Conservation (phyloP, 208 protist genomes). For the Trypanosoma congolense region DNA sequence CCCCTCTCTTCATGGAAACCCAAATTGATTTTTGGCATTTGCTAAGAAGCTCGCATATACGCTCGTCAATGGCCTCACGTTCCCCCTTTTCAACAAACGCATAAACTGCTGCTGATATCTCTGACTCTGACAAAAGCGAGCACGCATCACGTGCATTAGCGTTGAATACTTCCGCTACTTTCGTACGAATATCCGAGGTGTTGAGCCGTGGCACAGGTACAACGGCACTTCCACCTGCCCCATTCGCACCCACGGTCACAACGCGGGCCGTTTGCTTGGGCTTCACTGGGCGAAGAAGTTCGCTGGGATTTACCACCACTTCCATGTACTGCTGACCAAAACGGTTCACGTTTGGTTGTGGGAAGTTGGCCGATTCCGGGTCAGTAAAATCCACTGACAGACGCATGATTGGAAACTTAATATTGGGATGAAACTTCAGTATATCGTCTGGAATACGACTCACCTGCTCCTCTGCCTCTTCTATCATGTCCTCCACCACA, state of each 20-base stretch:
- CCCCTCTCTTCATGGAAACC: conserved; percentile 50
- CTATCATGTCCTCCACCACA: conserved; percentile 78
- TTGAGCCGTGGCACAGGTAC: conserved; percentile 48
- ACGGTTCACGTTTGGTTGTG: conserved; percentile 81
- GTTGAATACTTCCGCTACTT: conserved; percentile 85
- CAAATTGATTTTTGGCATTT: conserved; percentile 70
- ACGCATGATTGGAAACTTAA: conserved; percentile 83
- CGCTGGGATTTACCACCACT: conserved; percentile 78
- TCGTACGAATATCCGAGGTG: conserved; percentile 77
- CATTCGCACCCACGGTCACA: not conserved
- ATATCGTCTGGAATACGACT: conserved; percentile 71
- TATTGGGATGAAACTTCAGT: conserved; percentile 65
- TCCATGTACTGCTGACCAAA: conserved; percentile 90
- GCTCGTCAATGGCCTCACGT: conserved; percentile 78
- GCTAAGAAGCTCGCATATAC: conserved; percentile 64
- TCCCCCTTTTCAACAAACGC: conserved; percentile 86
- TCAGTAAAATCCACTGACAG: conserved; percentile 81
- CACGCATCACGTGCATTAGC: conserved; percentile 66
- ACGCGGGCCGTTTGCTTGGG: conserved; percentile 37
- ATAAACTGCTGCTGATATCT: conserved; percentile 85
- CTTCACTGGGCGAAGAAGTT: conserved; percentile 69
- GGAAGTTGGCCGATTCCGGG: conserved; percentile 64
- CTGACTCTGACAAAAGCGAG: conserved; percentile 72
- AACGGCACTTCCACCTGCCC: conserved; percentile 11
- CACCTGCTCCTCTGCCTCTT: conserved; percentile 68